Evolutionary conservation across 2,329 filamentous ascomycete species (phyloP), one percentile per base, ranked within the genome.

Genomic region (Penicillium hordei): DNA sequence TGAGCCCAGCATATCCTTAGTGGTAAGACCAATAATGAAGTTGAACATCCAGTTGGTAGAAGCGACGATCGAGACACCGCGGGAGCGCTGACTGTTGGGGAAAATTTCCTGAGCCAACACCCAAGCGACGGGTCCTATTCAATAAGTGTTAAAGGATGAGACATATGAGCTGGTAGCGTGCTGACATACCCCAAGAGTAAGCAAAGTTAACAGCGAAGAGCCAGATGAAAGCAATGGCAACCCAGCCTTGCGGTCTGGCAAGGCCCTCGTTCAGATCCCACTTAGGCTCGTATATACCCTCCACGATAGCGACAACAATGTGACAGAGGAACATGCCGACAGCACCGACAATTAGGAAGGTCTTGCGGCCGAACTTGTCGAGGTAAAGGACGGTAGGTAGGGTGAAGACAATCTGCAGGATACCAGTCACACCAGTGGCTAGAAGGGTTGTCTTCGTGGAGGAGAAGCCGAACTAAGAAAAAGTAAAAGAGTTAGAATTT

Each of bases 261-360:
- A 78, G 70, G 0, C 62, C 65, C 44, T 60, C 36, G 27, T 68
- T 63, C 43, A 62, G 43, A 33, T 74, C 67, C 82, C 88, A 91
- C 9, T 81, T 72, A 61, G 84, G 69, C 34, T 85, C 74, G 69
- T 86, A 84, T 65, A 81, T 36, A 46, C 66, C 67, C 43, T 68
- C 63, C 7, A 69, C 61, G 8, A 60, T 85, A 33, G 86, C 89
- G 57, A 90, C 86, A 64, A 90, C 85, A 61, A 90, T 82, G 69
- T 90, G 88, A 67, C 86, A 90, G 5, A 80, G 75, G n/a, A 80
- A 85, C 87, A 90, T 91, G 13, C 87, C 87, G 15, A 89, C 75
- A 1, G 87, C 87, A 29, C 89, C 75, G 25, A 62, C 54, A 13
- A 73, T 70, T 4, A 76, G 58, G 48, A 75, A 68, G 13, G 68